Evolutionary conservation across 208 protist species (phyloP).

Genomic region (Crithidia expoeki): DNA sequence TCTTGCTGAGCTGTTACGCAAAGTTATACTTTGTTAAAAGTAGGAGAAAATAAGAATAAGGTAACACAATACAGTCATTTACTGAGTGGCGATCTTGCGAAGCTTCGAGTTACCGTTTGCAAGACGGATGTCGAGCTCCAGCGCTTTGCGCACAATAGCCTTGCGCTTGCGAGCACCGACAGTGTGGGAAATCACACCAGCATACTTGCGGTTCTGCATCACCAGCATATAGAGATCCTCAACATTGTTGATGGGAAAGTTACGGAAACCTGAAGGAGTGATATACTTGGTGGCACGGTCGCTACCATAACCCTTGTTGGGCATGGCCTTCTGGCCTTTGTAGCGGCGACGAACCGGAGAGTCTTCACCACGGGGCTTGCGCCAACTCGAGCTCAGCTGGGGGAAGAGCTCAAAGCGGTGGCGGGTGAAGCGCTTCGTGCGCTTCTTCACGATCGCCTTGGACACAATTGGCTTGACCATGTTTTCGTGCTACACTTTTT

Average conservation of each 20-base stretch:
- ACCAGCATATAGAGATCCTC: constrained; percentile 99
- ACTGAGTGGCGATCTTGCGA: constrained; percentile 76
- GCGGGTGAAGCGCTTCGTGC: constrained; percentile 96
- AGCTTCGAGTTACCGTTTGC: constrained; percentile 96
- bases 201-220: constrained; percentile 99
- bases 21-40: background rate
- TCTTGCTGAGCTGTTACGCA: no score
- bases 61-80: constrained; percentile 24
- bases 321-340: constrained; percentile 96
- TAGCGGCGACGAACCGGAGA: constrained; percentile 97
- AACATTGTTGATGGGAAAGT: constrained; percentile 95
- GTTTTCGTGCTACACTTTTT: constrained; percentile 32
- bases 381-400: constrained; percentile 95
- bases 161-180: constrained; percentile 95
- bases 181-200: constrained; percentile 96
- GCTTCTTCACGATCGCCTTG: constrained; percentile 97
- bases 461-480: constrained; percentile 95
- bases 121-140: constrained; percentile 98
- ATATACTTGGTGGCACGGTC: constrained; percentile 97
- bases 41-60: constrained; percentile 17
- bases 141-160: constrained; percentile 97
- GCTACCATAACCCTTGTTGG: constrained; percentile 99
- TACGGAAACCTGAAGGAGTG: constrained; percentile 97
- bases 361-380: constrained; percentile 99
- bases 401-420: constrained; percentile 95